phyloP scores from a whole-genome alignment of 768 basidiomycete species.

The Tricholomella constricta region DNA sequence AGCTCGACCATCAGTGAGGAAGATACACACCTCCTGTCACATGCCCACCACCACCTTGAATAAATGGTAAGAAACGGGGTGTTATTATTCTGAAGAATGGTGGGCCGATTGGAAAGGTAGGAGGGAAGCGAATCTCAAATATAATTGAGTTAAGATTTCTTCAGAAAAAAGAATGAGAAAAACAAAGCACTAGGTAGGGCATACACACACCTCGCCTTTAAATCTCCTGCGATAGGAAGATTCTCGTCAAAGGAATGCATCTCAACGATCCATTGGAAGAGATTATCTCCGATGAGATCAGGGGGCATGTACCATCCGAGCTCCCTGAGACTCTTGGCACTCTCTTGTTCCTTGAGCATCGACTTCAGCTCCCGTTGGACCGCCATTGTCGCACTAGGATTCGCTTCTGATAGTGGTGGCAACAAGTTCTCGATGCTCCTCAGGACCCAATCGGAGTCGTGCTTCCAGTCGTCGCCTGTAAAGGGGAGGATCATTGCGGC shows the following conservation, averaged over 20 bases:
- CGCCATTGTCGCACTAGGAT: slow-evolving; percentile 53
- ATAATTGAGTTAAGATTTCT: slow-evolving; percentile 66
- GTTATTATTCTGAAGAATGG: slow-evolving; percentile 79
- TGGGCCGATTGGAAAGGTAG: slow-evolving; percentile 65
- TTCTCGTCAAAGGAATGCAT: slow-evolving; percentile 67
- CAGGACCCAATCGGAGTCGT: slow-evolving; percentile 51
- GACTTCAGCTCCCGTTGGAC: slow-evolving; percentile 62
- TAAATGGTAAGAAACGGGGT: slow-evolving; percentile 72
- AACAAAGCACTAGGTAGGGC: background rate
- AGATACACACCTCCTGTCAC: slow-evolving; percentile 54
- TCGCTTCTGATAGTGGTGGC: slow-evolving; percentile 63
- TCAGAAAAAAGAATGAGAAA: background rate
- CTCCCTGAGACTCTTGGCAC: slow-evolving; percentile 44
- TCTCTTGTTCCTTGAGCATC: slow-evolving; percentile 63
- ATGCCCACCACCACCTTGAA: slow-evolving; percentile 70
- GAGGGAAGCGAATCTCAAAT: slow-evolving; percentile 73
- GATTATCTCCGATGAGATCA: slow-evolving; percentile 64
- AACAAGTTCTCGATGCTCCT: slow-evolving; percentile 47
- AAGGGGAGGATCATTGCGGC: slow-evolving; percentile 9
- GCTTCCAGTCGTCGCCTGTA: slow-evolving; percentile 53
- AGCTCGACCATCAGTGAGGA: background rate
- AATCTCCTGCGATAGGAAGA: slow-evolving; percentile 62
- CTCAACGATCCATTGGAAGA: slow-evolving; percentile 76
- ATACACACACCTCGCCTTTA: slow-evolving; percentile 46
- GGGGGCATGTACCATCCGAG: slow-evolving; percentile 75